Base-by-base conservation (phyloP, 352 stramenopile species). In the Pythium sp. region DNA sequence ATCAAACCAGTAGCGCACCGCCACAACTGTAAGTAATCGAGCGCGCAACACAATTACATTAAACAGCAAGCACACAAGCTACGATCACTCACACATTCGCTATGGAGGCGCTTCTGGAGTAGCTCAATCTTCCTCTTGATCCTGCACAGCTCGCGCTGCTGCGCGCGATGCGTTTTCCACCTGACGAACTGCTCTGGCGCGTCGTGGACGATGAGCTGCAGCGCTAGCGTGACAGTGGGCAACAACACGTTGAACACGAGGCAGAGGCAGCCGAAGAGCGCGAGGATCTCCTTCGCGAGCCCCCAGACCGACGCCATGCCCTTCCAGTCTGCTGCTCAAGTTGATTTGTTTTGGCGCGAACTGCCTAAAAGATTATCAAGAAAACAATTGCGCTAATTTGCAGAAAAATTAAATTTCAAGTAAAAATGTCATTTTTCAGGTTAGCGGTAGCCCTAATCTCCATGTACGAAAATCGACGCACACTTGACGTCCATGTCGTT, bases 251-350 rank as follows among this genome's bases (percentile, higher is more conserved):
- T 81, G 59, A 77, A 69, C 22, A 86, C 62, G 66, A 80, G 53
- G 56, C 73, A 85, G 53, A 82, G 60, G 38, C 81, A 75, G 30
- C 81, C 81, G 56, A 85, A 79, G 54, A 87, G 57, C 41, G 81
- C 79, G 54, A 86, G 28, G 34, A 80, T 59, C 53, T 89, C 76
- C 30, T 72, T 59, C 30, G 63, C 68, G 41, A 89, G 58, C 64
- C 36, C 53, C 36, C 59, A 59, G 36, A 70, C 20, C 59, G 36
- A 28, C 20, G 43, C 54, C 51, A 58, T 58, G 24, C 51, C 36
- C 24, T 26, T 58, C 22, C 24, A 26, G 24, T 26, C 24, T 26
- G 24, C 24, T 26, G 24, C 24, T 26, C 24, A 26, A 26, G 24
- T 26, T 26, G 24, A 26, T 26, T 26, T 26, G 24, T 26, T 32